Base-by-base conservation (phyloP, 1,284 basidiomycete species). In the Boletus calvinii region DNA sequence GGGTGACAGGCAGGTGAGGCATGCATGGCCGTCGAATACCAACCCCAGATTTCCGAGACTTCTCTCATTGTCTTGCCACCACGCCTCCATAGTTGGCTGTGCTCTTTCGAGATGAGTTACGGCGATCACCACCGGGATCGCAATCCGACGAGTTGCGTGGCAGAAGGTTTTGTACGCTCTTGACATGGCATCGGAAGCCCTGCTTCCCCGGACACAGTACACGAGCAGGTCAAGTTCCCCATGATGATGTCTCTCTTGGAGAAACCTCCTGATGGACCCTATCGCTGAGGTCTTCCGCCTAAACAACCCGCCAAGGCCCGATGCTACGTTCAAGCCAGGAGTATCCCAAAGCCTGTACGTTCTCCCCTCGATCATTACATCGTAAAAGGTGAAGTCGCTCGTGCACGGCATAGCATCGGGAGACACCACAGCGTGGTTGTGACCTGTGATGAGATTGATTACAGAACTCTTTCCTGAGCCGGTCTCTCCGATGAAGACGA, bases 401-500 rank as follows among this genome's bases (percentile, higher is more conserved):
- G 63, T 69, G 44, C 65, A 69, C 2, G 55, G 59, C 11, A 8
- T 12, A 0, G 22, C 55, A 10, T 66, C 61, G 8, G 55, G 39
- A 3, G 63, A 62, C 2, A 48, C 51, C 6, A 4, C 4, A 10
- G 62, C 54, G 17, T 2, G 12, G 6, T 51, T 12, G 26, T 12
- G 42, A 32, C 35, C 47, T 6, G 53, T 48, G 39, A 67, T 56
- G 41, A 67, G 59, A 15, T 68, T 68, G 56, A 65, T 67, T 11
- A 66, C 32, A 0, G 64, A 65, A 40, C 61, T 64, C 47, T 65
- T 65, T 10, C 63, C 66, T 2, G 52, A 53, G 26, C 63, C 63
- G 1, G 52, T 58, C 43, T 69, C 63, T 24, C 66, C 66, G 38
- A 65, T 64, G 46, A 65, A 64, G 45, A 69, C 39, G 50, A 68